These are phyloP conservation scores for Penicillium sclerotiorum DNA, from an alignment of 2,329 filamentous ascomycete species.

Conservation along the genomic window DNA sequence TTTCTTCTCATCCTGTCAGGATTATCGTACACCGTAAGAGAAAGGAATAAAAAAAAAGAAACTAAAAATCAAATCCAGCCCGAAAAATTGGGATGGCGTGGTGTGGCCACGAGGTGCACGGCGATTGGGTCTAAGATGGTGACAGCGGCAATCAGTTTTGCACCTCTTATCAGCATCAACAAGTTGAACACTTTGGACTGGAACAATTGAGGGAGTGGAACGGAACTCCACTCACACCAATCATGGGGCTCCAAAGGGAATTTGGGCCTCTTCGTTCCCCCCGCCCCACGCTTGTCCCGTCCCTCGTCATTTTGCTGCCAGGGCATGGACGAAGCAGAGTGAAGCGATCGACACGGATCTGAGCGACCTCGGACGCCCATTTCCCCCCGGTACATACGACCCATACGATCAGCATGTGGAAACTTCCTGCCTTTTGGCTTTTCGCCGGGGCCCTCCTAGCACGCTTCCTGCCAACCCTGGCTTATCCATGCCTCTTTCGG, in stretches of 20 bases:
- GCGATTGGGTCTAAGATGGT: conserved; percentile 24
- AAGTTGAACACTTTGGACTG: no score
- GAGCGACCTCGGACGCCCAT: conserved; percentile 12
- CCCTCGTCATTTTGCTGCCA: conserved; percentile 21
- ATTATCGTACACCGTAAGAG: not conserved
- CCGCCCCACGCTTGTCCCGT: conserved; percentile 22
- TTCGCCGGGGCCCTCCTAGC: no score
- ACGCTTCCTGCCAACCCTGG: not conserved
- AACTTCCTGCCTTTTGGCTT: conserved; percentile 7
- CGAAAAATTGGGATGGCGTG: conserved; percentile 8
- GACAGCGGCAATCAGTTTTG: conserved; percentile 28
- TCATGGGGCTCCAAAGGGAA: conserved; percentile 9
- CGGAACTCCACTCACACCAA: conserved; percentile 2
- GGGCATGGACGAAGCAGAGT: conserved; percentile 3
- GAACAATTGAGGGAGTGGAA: no score
- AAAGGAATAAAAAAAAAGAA: not conserved
- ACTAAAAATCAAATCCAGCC: no score
- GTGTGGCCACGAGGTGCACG: conserved; percentile 26
- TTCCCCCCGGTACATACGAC: conserved; percentile 8
- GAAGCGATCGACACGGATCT: conserved; percentile 19
- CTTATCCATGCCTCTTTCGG: conserved; percentile 19
- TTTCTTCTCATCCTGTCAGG: conserved; percentile 1
- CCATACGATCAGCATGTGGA: conserved; percentile 21
- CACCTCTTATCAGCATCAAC: conserved; percentile 24
- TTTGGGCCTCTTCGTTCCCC: conserved; percentile 1